Evolutionary conservation across 139 green algal genomes (phyloP).

Genomic region (Klebsormidium nitens): DNA sequence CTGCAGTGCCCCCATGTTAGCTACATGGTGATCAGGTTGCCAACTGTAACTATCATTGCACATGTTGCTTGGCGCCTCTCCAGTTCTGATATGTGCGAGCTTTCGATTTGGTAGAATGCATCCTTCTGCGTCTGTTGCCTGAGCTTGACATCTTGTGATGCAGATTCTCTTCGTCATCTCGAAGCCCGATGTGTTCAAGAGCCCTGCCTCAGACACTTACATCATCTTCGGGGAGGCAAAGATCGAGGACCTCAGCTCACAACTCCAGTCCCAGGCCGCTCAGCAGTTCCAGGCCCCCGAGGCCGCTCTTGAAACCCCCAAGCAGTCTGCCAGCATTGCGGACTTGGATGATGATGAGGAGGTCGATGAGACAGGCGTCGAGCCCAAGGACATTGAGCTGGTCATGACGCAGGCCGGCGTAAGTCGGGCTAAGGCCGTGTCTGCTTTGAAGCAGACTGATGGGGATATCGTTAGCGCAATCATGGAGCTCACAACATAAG

Average conservation of each 20-base stretch:
- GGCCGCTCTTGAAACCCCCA: too few species aligned
- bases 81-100: too few species aligned
- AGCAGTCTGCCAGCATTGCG: slow-evolving; percentile 5
- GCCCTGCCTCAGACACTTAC: slow-evolving; percentile 88
- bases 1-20: too few species aligned
- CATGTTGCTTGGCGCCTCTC: too few species aligned
- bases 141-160: not conserved
- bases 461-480: slow-evolving; percentile 94
- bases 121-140: not conserved
- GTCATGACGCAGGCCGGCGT: slow-evolving; percentile 95
- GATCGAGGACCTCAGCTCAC: slow-evolving; percentile 93
- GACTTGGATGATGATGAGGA: slow-evolving; percentile 72
- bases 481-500: slow-evolving; percentile 90
- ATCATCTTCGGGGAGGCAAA: slow-evolving; percentile 99
- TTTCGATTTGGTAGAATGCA: too few species aligned
- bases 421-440: slow-evolving; percentile 75
- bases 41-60: too few species aligned
- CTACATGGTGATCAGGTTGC: too few species aligned
- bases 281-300: slow-evolving; percentile 67
- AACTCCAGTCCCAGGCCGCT: slow-evolving; percentile 65
- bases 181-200: slow-evolving; percentile 95
- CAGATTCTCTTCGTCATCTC: slow-evolving; percentile 98
- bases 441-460: slow-evolving; percentile 80
- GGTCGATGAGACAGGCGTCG: slow-evolving; percentile 89
- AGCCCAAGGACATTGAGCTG: slow-evolving; percentile 98